Base-by-base conservation (phyloP, 768 basidiomycete species). In the Kwoniella mangroviensis region DNA sequence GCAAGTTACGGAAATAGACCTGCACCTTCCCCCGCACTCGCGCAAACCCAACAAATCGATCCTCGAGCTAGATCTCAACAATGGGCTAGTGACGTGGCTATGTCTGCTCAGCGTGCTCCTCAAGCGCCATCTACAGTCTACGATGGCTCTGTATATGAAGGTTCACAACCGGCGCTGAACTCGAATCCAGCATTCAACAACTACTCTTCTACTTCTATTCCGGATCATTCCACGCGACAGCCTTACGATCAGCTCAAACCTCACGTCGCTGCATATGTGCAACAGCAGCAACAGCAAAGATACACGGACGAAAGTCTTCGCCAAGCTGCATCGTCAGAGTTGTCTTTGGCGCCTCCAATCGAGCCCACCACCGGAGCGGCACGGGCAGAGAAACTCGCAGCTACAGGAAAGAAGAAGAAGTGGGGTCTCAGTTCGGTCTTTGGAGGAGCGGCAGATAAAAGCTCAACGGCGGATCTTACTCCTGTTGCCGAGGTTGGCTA, bases 341-440 rank as follows among this genome's bases (percentile, higher is more conserved):
- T 71, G 6, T 53, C 63, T 15, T 49, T 74, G 51, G 60, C 74
- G 21, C 70, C 76, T n/a, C 69, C 69, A 10, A 71, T 69, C 26
- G 73, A 74, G 51, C 75, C 75, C 5, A 73, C 65, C 56, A 45
- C 42, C n/a, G 55, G 49, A 40, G 60, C 67, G 5, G 56, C 61
- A 4, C 28, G 51, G n/a, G 63, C 69, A 45, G 68, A 71, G n/a
- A 75, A 73, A 24, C 65, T 76, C 1, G 72, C 69, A 2, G 62
- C 66, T 0, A 69, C 73, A 22, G 77, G 75, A 17, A 84, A 84
- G 74, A 84, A 84, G 79, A 83, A 83, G 67, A 82, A 82, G 66
- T 82, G 83, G 81, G 83, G 82, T 10, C 70, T 84, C 42, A 81
- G 79, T 41, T 79, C 78, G 17, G 83, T 84, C n/a, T 84, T 84